Conservation (phyloP, 352 stramenopile genomes). For the Pythium vanterpoolii region DNA sequence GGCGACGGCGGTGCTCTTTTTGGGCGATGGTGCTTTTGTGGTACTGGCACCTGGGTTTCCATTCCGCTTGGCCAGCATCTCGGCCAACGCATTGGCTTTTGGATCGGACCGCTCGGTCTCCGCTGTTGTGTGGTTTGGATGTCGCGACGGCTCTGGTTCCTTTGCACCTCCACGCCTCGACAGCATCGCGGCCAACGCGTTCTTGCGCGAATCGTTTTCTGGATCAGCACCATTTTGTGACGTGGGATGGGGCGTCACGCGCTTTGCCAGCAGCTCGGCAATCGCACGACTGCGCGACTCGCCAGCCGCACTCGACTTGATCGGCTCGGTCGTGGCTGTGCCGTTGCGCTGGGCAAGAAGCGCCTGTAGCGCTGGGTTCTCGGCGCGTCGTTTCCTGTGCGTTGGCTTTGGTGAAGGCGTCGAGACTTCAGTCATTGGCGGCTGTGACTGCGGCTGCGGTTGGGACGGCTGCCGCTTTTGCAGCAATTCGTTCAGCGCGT, state of each 20-base stretch:
- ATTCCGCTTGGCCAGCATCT: conserved; percentile 33
- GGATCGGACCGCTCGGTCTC: conserved; percentile 3
- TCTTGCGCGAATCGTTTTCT: not conserved
- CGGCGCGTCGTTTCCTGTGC: conserved; percentile 6
- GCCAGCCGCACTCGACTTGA: not conserved
- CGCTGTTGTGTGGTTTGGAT: too few species aligned
- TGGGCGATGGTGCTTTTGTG: not conserved
- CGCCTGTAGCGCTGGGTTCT: conserved; percentile 18
- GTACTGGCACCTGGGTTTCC: conserved; percentile 18
- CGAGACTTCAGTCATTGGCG: not conserved
- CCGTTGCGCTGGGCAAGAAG: conserved; percentile 17
- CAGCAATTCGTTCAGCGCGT: conserved; percentile 18
- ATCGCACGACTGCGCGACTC: conserved; percentile 14
- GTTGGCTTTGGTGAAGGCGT: not conserved
- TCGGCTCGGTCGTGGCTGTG: not conserved
- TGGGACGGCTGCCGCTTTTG: conserved; percentile 14
- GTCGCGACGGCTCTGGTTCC: not conserved
- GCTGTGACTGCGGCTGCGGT: conserved; percentile 4
- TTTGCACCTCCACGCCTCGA: not conserved
- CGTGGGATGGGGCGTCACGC: not conserved
- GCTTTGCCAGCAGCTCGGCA: conserved; percentile 24
- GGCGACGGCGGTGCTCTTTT: conserved; percentile 33
- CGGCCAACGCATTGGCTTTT: conserved; percentile 22
- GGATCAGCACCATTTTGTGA: not conserved
- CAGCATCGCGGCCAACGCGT: conserved; percentile 14